phyloP scores from a whole-genome alignment of 768 basidiomycete genomes.

The Podaxis sp. region DNA sequence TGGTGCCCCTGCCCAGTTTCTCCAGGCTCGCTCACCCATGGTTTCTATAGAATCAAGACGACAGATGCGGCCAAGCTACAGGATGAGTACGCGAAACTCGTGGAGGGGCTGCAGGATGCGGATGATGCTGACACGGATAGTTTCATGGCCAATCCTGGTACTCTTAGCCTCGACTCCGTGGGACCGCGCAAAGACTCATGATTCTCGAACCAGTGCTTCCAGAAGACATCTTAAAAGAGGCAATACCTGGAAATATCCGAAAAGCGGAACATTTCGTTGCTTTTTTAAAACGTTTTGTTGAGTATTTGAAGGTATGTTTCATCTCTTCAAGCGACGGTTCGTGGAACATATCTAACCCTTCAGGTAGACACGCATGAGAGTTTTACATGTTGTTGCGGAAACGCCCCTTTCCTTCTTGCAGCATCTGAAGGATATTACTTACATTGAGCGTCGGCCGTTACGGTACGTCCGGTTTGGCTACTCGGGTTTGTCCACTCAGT shows the following conservation, averaged over 20 bases:
- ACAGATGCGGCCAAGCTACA: conserved; percentile 94
- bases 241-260: conserved; percentile 95
- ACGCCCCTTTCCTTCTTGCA: conserved; percentile 96
- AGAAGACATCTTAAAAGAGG: conserved; percentile 92
- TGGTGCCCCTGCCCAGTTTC: conserved; percentile 26
- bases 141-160: conserved; percentile 89
- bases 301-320: conserved; percentile 85
- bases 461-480: conserved; percentile 49
- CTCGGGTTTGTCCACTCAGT: background rate
- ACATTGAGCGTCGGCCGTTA: conserved; percentile 91
- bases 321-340: background rate
- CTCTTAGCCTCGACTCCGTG: conserved; percentile 14
- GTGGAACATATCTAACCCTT: conserved; percentile 1
- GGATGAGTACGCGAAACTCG: conserved; percentile 94
- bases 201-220: conserved; percentile 66
- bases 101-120: conserved; percentile 89
- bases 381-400: conserved; percentile 98
- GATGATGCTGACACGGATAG: conserved; percentile 66
- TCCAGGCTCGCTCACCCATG: background rate
- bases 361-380: conserved; percentile 91
- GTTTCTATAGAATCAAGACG: conserved; percentile 75
- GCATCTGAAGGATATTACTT: conserved; percentile 98
- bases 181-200: background rate
- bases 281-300: conserved; percentile 96
- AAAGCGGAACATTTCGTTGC: conserved; percentile 99